Conservation (phyloP, 768 basidiomycete genomes). For the Agrocybe chaxingu region DNA sequence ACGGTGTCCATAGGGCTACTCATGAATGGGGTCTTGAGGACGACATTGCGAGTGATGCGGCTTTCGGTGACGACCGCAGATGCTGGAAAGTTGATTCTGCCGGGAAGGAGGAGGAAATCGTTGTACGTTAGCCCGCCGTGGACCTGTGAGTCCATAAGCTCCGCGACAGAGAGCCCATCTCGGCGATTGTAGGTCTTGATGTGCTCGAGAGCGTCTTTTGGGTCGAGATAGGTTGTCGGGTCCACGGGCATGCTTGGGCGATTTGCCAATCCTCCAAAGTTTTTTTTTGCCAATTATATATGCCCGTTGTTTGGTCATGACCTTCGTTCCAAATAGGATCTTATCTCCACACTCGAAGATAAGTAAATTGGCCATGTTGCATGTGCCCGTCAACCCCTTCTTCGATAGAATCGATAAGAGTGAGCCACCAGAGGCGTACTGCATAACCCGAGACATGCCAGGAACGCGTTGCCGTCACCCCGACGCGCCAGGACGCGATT, state of each 20-base stretch:
- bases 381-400: too few relatives aligned
- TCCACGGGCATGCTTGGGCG: slow-evolving; percentile 28
- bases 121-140: slow-evolving; percentile 97
- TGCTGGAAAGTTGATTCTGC: slow-evolving; percentile 92
- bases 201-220: slow-evolving; percentile 69
- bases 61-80: slow-evolving; percentile 79
- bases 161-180: slow-evolving; percentile 82
- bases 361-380: too few relatives aligned
- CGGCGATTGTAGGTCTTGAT: slow-evolving; percentile 64
- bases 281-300: slow-evolving; percentile 24
- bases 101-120: slow-evolving; percentile 92
- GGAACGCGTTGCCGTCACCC: too few relatives aligned
- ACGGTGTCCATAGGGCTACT: slow-evolving; percentile 99
- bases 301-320: slow-evolving; percentile 15
- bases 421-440: too few relatives aligned
- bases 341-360: too few relatives aligned
- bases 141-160: slow-evolving; percentile 84
- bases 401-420: too few relatives aligned
- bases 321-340: too few relatives aligned
- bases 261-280: slow-evolving; percentile 13
- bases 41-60: slow-evolving; percentile 85
- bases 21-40: slow-evolving; percentile 92
- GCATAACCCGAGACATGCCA: too few relatives aligned
- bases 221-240: slow-evolving; percentile 47
- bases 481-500: too few relatives aligned